Conservation (phyloP, 192 early-diverging fungal genomes). For the Gaertneriomyces semiglobifer region DNA sequence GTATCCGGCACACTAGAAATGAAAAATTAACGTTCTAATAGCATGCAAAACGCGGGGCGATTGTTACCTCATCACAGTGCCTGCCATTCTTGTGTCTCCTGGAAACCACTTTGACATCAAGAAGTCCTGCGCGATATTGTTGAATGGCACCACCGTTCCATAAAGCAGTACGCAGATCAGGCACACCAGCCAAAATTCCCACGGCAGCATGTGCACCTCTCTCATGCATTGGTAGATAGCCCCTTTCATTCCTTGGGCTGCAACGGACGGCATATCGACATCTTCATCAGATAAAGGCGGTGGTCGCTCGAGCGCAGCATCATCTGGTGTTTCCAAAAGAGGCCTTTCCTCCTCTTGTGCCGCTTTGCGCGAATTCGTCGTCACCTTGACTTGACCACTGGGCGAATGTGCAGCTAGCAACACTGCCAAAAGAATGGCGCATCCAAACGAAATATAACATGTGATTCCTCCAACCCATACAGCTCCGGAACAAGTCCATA, state of each 20-base stretch:
- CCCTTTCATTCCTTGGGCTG: neutral
- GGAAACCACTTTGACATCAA: slow-evolving; percentile 57
- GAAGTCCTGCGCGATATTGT: slow-evolving; percentile 55
- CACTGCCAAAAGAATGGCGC: slow-evolving; percentile 31
- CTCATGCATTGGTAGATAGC: neutral
- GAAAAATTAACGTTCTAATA: neutral
- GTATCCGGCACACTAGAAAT: slow-evolving; percentile 56
- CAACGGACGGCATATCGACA: neutral
- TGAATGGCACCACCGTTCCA: slow-evolving; percentile 54
- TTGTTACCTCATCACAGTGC: slow-evolving; percentile 48
- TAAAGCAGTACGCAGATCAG: slow-evolving; percentile 54
- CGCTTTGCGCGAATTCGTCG: slow-evolving; percentile 8
- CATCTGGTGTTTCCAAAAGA: neutral
- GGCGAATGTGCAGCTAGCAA: slow-evolving; percentile 37
- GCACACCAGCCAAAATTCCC: slow-evolving; percentile 53
- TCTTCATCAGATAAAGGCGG: neutral
- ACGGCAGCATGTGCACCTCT: slow-evolving; percentile 36
- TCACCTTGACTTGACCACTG: neutral
- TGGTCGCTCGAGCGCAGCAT: neutral
- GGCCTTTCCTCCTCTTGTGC: slow-evolving; percentile 5
- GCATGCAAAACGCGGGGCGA: neutral
- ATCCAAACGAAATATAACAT: slow-evolving; percentile 46
- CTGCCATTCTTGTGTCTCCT: slow-evolving; percentile 48
- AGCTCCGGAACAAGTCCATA: slow-evolving; percentile 33
- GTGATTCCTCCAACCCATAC: slow-evolving; percentile 46